A percentile compares a stretch with the other conserved stretches of the same genome.
Conservation (phyloP, 305 asterid genomes). For the Rubia balearica region DNA sequence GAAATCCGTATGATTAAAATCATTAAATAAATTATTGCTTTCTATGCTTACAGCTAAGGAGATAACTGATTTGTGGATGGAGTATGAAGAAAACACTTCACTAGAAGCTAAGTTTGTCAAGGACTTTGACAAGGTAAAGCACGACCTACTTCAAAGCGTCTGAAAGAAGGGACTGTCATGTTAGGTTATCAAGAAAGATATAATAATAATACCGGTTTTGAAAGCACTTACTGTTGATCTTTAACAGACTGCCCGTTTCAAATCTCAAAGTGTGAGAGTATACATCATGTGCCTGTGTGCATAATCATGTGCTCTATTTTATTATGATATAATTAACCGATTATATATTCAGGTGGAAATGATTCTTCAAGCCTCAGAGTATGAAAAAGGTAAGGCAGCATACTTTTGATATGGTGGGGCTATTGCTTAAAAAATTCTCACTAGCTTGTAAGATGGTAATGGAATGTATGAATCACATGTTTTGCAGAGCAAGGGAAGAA, state of each 20-base stretch:
- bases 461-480: neutral
- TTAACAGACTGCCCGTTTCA: neutral
- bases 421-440: neutral
- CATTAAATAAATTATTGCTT: neutral
- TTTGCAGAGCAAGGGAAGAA: constrained; percentile 74
- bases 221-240: neutral
- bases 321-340: constrained; percentile 9
- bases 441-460: neutral
- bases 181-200: neutral
- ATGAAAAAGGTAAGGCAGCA: constrained; percentile 61
- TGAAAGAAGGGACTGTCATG: neutral
- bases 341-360: constrained; percentile 65
- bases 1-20: neutral
- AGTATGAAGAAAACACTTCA: constrained; percentile 77
- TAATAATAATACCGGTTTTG: neutral
- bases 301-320: neutral
- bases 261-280: neutral
- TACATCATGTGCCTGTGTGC: neutral
- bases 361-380: constrained; percentile 95
- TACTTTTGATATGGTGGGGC: constrained; percentile 1
- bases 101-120: constrained; percentile 92
- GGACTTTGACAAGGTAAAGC: constrained; percentile 84
- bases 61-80: constrained; percentile 80
- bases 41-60: constrained; percentile 59
- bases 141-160: neutral